phyloP scores from a whole-genome alignment of 805 yeast genomes.

The Candida gorgasii region DNA sequence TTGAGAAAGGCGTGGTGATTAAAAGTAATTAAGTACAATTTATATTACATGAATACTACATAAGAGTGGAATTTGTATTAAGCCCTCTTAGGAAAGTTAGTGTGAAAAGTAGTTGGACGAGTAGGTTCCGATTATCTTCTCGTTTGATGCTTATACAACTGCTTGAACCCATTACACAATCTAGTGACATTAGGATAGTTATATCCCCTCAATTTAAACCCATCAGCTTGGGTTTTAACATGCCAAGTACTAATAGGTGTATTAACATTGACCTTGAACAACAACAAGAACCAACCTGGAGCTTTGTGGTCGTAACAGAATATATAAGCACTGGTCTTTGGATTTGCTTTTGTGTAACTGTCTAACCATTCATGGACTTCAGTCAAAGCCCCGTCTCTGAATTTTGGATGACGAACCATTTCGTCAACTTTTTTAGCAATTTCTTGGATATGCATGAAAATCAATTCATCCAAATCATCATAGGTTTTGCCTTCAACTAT shows the following conservation, averaged over 20 bases:
- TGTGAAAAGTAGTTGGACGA: too few species aligned
- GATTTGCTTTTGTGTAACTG: constrained; percentile 87
- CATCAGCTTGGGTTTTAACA: constrained; percentile 86
- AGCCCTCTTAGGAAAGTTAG: too few species aligned
- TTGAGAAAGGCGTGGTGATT: constrained; percentile 32
- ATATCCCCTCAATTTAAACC: constrained; percentile 76
- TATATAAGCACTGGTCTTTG: constrained; percentile 84
- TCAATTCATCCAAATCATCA: constrained; percentile 89
- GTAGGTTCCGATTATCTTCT: constrained; percentile 14
- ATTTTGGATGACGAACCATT: constrained; percentile 84
- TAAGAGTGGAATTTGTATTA: too few species aligned
- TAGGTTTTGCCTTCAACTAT: constrained; percentile 71
- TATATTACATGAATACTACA: constrained; percentile 12
- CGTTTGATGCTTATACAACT: constrained; percentile 37
- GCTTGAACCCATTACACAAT: constrained; percentile 94
- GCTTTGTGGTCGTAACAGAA: constrained; percentile 86
- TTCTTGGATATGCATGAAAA: constrained; percentile 82
- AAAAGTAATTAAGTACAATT: constrained; percentile 1
- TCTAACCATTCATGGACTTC: constrained; percentile 88
- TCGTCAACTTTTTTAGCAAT: constrained; percentile 81
- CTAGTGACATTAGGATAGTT: constrained; percentile 86
- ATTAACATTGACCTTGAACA: constrained; percentile 77
- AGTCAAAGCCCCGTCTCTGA: constrained; percentile 72
- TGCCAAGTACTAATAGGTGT: constrained; percentile 81
- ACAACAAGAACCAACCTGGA: constrained; percentile 90